Percentiles rank a stretch among this genome's conserved stretches.
phyloP scores from a whole-genome alignment of 495 filamentous ascomycete species.

The Monascus purpureus region DNA sequence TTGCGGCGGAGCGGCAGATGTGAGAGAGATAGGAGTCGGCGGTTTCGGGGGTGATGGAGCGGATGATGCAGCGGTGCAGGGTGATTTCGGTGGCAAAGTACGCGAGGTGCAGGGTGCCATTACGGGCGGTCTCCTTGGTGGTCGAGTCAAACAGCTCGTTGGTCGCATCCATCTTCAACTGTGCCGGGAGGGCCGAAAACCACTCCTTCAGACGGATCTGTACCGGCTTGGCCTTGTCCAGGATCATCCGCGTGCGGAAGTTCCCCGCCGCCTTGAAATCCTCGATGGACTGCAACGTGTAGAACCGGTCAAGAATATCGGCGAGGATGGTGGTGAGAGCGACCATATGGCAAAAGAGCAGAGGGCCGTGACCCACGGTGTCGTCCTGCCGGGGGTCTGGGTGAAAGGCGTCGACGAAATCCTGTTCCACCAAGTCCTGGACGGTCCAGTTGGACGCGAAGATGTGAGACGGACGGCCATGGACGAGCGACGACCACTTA shows the following conservation, averaged over 20 bases:
- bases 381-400: conserved; percentile 22
- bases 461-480: conserved; percentile 42
- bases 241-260: conserved; percentile 37
- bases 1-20: conserved; percentile 81
- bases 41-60: conserved; percentile 29
- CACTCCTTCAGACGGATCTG: conserved; percentile 46
- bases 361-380: conserved; percentile 28
- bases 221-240: conserved; percentile 47
- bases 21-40: conserved; percentile 54
- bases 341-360: conserved; percentile 45
- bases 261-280: conserved; percentile 34
- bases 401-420: conserved; percentile 29
- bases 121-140: conserved; percentile 25
- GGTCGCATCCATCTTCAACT: conserved; percentile 39
- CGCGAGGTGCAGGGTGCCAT: conserved; percentile 44
- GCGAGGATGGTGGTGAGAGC: conserved; percentile 44
- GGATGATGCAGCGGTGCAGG: conserved; percentile 45
- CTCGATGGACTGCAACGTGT: conserved; percentile 41
- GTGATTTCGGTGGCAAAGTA: conserved; percentile 51
- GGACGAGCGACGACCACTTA: conserved; percentile 43
- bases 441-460: conserved; percentile 43
- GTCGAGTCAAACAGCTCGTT: conserved; percentile 27
- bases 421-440: conserved; percentile 36
- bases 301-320: conserved; percentile 47
- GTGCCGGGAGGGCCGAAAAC: conserved; percentile 39